Evolutionary conservation across 192 early-diverging fungal species (phyloP).

Genomic region (Dispira parvispora): DNA sequence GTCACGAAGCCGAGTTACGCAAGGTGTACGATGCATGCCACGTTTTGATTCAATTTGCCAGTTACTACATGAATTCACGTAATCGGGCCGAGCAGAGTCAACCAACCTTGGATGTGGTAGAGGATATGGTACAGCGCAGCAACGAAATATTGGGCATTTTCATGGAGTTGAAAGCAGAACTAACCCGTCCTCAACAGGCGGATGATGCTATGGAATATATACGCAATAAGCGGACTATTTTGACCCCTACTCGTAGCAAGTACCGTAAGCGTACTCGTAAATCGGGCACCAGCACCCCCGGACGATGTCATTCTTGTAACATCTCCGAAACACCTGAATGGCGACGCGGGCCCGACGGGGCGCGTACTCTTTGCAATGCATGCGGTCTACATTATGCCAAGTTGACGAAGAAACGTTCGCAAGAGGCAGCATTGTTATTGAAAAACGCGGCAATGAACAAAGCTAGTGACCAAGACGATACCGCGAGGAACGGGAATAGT

Average conservation of each 20-base stretch:
- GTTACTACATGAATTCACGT: slow-evolving; percentile 2
- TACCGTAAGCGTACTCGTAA: slow-evolving; percentile 9
- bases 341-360: slow-evolving; percentile 82
- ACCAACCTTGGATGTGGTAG: slow-evolving; percentile 29
- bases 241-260: slow-evolving; percentile 23
- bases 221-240: slow-evolving; percentile 30
- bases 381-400: slow-evolving; percentile 61
- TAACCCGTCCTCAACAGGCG: slow-evolving; percentile 24
- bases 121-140: slow-evolving; percentile 33
- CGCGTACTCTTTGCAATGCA: slow-evolving; percentile 86
- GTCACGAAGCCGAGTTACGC: neutral
- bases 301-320: slow-evolving; percentile 51
- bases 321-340: slow-evolving; percentile 85
- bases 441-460: neutral
- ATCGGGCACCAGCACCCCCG: slow-evolving; percentile 1
- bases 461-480: neutral
- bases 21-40: neutral
- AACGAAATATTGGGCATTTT: slow-evolving; percentile 33
- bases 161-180: slow-evolving; percentile 28
- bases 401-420: slow-evolving; percentile 29
- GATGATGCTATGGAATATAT: slow-evolving; percentile 36
- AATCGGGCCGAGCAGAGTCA: slow-evolving; percentile 7
- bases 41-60: neutral
- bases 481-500: neutral
- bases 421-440: slow-evolving; percentile 15